Base-by-base conservation (phyloP, 1,139 yeast species). In the Keqinozyma sinolaborantium region DNA sequence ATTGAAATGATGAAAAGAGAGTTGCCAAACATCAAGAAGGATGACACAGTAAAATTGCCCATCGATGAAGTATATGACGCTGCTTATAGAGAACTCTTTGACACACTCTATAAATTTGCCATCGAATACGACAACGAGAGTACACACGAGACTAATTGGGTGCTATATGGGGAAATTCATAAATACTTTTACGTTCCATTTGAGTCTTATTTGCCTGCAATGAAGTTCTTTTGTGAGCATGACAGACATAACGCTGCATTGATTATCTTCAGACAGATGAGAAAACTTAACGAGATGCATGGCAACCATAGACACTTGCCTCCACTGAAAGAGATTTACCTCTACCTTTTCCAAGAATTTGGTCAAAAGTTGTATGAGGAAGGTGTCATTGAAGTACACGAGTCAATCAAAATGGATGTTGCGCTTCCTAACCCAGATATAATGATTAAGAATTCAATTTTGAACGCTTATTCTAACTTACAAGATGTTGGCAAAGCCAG, bases 311-410 rank as follows among this genome's bases (percentile, higher is more conserved):
- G 48, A 25, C 51, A 58, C 38, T 47, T 70, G 5, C 77, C 82
- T 9, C 86, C 94, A 1, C 87, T 84, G 43, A 67, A 70, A 30
- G 77, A 78, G n/a, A 76, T 83, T 56, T 85, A 84, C 47, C 51
- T 68, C 39, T 72, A 74, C 44, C 56, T 84, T 16, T 77, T 85
- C 48, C 64, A 71, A 33, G 73, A 73, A 34, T 83, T 83, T 58
- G 86, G 90, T 2, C 60, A 68, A 29, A 62, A 64, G 33, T 58
- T 72, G 21, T 84, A 81, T 44, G 80, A 74, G 38, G 82, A 79
- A 19, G 95, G 94, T 0, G 79, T 84, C 5, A 63, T 67, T 28
- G 84, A 81, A 38, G 56, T 85, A 9, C 88, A 83, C 45, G 73
- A 78, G 34, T 69, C 73, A 33, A 59, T 83, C 46, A 80, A 83